Conservation (phyloP, 2,329 filamentous ascomycete genomes). For the Monilinia laxa region DNA sequence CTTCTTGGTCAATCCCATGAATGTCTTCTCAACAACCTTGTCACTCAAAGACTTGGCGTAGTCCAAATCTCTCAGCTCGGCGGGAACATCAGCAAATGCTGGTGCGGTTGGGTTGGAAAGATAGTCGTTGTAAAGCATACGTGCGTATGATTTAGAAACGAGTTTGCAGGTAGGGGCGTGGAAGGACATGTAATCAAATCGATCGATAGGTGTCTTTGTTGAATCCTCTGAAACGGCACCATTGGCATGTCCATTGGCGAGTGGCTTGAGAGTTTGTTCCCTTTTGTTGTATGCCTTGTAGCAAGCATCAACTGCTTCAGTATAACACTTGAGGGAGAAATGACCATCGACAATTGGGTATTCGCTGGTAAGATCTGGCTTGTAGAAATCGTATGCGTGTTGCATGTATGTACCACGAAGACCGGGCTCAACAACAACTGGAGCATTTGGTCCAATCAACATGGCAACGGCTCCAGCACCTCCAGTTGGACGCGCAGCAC, state of each 20-base stretch:
- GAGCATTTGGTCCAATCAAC: slow-evolving; percentile 75
- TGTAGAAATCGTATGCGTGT: slow-evolving; percentile 88
- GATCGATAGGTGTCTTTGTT: slow-evolving; percentile 66
- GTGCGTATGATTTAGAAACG: slow-evolving; percentile 80
- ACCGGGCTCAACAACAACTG: slow-evolving; percentile 74
- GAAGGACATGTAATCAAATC: slow-evolving; percentile 82
- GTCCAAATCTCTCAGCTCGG: slow-evolving; percentile 74
- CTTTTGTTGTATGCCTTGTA: slow-evolving; percentile 79
- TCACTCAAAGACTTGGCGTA: slow-evolving; percentile 78
- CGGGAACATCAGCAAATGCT: slow-evolving; percentile 70
- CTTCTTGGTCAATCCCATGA: slow-evolving; percentile 83
- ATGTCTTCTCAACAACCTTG: slow-evolving; percentile 83
- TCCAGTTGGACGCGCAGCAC: slow-evolving; percentile 75
- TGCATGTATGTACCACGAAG: slow-evolving; percentile 78
- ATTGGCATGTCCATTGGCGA: slow-evolving; percentile 55
- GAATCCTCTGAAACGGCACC: slow-evolving; percentile 42
- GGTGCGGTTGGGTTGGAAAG: slow-evolving; percentile 65
- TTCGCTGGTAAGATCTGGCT: slow-evolving; percentile 83
- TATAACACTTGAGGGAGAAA: slow-evolving; percentile 81
- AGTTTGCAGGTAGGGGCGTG: slow-evolving; percentile 86
- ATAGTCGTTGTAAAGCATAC: slow-evolving; percentile 84
- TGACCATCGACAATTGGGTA: slow-evolving; percentile 84
- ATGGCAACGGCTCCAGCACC: slow-evolving; percentile 78
- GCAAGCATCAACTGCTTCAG: slow-evolving; percentile 73
- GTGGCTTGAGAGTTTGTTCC: slow-evolving; percentile 59